phyloP scores from a whole-genome alignment of 1,139 yeast species.

The Scheffersomyces parashehatae region DNA sequence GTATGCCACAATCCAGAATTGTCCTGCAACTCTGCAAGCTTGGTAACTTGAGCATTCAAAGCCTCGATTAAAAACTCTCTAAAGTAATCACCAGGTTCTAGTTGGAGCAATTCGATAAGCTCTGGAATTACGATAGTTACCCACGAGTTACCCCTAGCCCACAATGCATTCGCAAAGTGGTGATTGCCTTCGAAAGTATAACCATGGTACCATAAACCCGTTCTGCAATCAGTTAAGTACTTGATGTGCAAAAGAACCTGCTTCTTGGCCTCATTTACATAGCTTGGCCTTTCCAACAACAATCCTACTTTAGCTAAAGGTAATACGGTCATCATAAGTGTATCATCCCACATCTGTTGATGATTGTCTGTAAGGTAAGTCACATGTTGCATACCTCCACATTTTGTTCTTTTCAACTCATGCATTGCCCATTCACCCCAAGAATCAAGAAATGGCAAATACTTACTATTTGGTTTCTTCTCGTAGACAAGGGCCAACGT shows the following conservation, averaged over 20 bases:
- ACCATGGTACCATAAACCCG: constrained; percentile 36
- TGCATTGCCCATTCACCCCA: constrained; percentile 38
- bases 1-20: constrained; percentile 33
- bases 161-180: constrained; percentile 31
- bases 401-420: constrained; percentile 27
- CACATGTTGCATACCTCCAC: constrained; percentile 36
- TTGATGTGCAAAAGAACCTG: constrained; percentile 33
- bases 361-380: constrained; percentile 30
- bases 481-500: constrained; percentile 30
- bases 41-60: constrained; percentile 26
- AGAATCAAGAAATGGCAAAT: constrained; percentile 27
- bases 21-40: constrained; percentile 25
- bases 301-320: constrained; percentile 34
- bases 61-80: constrained; percentile 25
- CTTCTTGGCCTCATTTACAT: constrained; percentile 32
- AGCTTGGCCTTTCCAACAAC: constrained; percentile 24
- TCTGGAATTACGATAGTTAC: constrained; percentile 38
- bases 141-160: constrained; percentile 42
- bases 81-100: constrained; percentile 24
- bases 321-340: constrained; percentile 37
- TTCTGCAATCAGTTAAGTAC: constrained; percentile 25
- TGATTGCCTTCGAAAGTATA: constrained; percentile 31
- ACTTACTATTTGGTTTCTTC: constrained; percentile 17
- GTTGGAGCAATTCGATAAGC: constrained; percentile 27
- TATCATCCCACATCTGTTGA: constrained; percentile 37